These are phyloP conservation scores for Thraustotheca clavata DNA, from an alignment of 352 stramenopile genomes.

Conservation along the genomic window DNA sequence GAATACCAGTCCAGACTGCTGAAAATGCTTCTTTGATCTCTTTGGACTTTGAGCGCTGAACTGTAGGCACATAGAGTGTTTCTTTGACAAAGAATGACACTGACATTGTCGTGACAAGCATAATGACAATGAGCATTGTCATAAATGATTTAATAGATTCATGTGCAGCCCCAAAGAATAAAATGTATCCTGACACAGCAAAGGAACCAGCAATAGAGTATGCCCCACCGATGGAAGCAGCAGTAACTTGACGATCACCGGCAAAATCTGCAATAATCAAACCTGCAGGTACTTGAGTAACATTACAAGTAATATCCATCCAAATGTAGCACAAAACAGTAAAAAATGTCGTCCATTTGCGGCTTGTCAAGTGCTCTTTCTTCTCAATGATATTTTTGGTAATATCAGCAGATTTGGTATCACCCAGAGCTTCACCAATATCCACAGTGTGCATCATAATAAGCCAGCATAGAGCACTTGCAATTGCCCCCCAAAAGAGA, in stretches of 20 bases:
- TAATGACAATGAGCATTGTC: conserved; percentile 40
- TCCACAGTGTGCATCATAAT: conserved; percentile 47
- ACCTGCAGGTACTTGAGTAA: conserved; percentile 37
- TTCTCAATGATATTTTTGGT: not conserved
- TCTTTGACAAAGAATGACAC: conserved; percentile 35
- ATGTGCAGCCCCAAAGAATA: conserved; percentile 42
- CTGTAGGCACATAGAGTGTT: conserved; percentile 19
- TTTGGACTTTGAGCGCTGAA: conserved; percentile 19
- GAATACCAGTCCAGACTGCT: conserved; percentile 38
- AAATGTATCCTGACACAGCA: conserved; percentile 40
- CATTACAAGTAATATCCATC: conserved; percentile 56
- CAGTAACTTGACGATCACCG: conserved; percentile 40
- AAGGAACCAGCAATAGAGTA: conserved; percentile 42
- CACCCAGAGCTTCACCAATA: conserved; percentile 38
- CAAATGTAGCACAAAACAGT: conserved; percentile 50
- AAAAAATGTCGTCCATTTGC: conserved; percentile 38
- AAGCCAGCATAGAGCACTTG: conserved; percentile 37
- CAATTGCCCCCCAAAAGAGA: conserved; percentile 30
- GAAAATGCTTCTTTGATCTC: conserved; percentile 30
- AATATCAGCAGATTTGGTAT: conserved; percentile 28
- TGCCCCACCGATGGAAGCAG: conserved; percentile 35
- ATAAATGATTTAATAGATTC: conserved; percentile 44
- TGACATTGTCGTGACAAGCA: conserved; percentile 28
- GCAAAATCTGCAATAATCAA: conserved; percentile 51
- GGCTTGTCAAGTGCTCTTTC: not conserved